phyloP scores from a whole-genome alignment of 768 basidiomycete species.

The Kwoniella dendrophila region DNA sequence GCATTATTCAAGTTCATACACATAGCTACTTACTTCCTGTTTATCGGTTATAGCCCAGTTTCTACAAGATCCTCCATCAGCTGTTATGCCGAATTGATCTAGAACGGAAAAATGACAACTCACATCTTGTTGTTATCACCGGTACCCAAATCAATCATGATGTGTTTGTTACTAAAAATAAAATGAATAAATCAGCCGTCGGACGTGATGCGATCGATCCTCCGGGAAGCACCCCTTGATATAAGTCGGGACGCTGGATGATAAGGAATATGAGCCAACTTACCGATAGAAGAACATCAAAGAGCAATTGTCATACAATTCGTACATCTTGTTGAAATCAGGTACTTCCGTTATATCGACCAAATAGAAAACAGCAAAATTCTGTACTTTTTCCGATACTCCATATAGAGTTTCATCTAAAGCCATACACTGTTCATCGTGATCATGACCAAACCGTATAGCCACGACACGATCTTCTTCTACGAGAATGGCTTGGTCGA shows the following conservation, averaged over 20 bases:
- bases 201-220: no score
- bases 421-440: conserved; percentile 93
- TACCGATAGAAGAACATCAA: conserved; percentile 98
- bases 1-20: no score
- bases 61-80: conserved; percentile 59
- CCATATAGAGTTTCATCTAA: conserved; percentile 97
- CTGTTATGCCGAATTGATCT: neutral
- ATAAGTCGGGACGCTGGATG: no score
- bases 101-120: conserved; percentile 54
- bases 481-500: conserved; percentile 94
- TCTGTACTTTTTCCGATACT: conserved; percentile 94
- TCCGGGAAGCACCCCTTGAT: no score
- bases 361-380: conserved; percentile 95
- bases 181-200: conserved; percentile 13
- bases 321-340: conserved; percentile 99
- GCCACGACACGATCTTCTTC: conserved; percentile 96
- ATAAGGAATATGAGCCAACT: conserved; percentile 43
- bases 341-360: conserved; percentile 95
- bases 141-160: conserved; percentile 99
- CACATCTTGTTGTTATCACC: conserved; percentile 99
- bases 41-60: conserved; percentile 99
- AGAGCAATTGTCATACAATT: conserved; percentile 94
- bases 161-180: conserved; percentile 82
- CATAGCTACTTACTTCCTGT: conserved; percentile 83
- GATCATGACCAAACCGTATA: conserved; percentile 91